Percentiles rank a stretch among this genome's conserved stretches.
These are phyloP conservation scores for Neurospora sp. DNA, from an alignment of 2,329 filamentous ascomycete genomes.

Conservation along the genomic window DNA sequence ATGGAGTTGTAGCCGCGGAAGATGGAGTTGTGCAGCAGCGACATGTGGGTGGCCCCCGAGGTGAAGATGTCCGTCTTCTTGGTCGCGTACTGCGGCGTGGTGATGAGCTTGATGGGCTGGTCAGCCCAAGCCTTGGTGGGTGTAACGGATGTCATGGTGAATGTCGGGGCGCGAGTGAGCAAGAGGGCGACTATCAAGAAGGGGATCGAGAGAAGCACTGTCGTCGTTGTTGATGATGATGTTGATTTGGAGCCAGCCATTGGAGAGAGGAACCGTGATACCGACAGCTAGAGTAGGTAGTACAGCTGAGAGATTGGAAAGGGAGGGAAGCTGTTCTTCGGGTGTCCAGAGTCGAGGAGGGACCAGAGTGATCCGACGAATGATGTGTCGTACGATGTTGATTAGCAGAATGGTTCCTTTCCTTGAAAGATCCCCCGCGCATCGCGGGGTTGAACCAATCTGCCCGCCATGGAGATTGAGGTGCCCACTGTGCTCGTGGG, in stretches of 20 bases:
- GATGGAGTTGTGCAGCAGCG: constrained; percentile 51
- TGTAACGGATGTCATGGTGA: constrained; percentile 27
- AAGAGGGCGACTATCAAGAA: constrained; percentile 24
- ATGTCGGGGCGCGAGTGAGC: constrained; percentile 25
- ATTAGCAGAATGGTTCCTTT: neutral
- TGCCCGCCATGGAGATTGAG: neutral
- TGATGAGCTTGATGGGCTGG: constrained; percentile 42
- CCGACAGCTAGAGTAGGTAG: neutral
- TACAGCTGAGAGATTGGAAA: neutral
- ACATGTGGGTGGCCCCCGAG: constrained; percentile 51
- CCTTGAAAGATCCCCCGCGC: neutral
- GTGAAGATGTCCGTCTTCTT: constrained; percentile 51
- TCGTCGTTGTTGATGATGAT: neutral
- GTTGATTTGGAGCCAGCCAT: constrained; percentile 12
- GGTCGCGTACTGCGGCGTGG: constrained; percentile 42
- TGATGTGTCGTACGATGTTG: constrained; percentile 11
- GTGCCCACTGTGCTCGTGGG: neutral
- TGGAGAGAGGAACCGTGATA: neutral
- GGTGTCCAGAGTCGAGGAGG: neutral
- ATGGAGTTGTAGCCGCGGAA: constrained; percentile 56
- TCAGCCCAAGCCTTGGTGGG: constrained; percentile 41
- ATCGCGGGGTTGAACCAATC: neutral
- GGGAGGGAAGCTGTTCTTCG: neutral
- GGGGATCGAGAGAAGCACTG: constrained; percentile 13
- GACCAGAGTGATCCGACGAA: neutral